Evolutionary conservation across 345 rosid species (phyloP), one percentile per base, ranked within the genome.

Genomic region (thale cress (Arabidopsis thaliana)): DNA sequence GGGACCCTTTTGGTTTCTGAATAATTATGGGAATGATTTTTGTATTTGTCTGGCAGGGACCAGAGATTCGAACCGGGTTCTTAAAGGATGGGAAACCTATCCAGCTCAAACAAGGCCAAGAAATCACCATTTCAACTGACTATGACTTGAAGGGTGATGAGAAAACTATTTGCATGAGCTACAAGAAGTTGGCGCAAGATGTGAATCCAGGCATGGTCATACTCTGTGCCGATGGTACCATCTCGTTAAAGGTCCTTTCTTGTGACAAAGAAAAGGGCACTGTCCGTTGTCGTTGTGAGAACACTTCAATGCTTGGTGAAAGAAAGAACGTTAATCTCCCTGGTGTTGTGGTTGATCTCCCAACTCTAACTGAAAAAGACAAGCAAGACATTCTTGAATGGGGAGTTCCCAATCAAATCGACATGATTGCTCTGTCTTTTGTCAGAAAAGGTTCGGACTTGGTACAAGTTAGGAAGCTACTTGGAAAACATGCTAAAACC

Each of bases 311-410:
- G 82, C 97, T 95, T 37, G 97, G 99, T 25, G 97, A 95, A 88
- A 88, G 97, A 82, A 95, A 95, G 82, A 95, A 95, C 24, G 99
- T 90, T 36, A 92, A 95, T 84, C 99, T 95, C 70, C 98, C 99
- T 0, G 97, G 99, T 51, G 99, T 95, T 20, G 82, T 92, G 20
- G 99, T 95, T 74, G 99, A 89, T 72, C 97, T 95, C 42, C 99
- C 97, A 8, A 95, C 99, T 74, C 66, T 95, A 73, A 95, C 99
- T 6, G 97, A 92, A 65, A 95, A 95, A 80, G 99, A 95, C 87
- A 90, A 86, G 86, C 97, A 91, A 83, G 98, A 94, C 80, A 90
- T 94, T 73, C 51, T 94, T 79, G 58, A 69, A 55, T 94, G 98
- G 98, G 98, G 98, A 63, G 79, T 90, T 58, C 97, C 98, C 0